Conservation (phyloP, 306 rosid genomes). For the Chamaecrista fasciculata region DNA sequence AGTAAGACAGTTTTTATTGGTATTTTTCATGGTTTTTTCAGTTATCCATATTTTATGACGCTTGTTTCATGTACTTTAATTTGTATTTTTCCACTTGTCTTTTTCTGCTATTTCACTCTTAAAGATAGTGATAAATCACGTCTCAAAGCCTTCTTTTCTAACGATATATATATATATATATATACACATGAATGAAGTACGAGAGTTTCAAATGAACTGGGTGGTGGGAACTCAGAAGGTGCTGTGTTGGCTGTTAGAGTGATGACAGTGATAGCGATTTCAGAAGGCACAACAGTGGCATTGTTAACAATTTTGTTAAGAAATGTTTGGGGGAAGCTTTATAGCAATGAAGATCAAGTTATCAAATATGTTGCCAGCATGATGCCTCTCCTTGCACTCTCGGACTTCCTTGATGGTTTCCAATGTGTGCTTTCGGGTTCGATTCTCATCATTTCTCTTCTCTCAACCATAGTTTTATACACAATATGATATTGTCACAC, state of each 20-base stretch:
- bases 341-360: conserved; percentile 57
- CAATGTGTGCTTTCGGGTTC: conserved; percentile 75
- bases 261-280: conserved; percentile 38
- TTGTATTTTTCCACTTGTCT: too few relatives aligned
- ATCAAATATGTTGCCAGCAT: conserved; percentile 49
- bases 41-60: too few relatives aligned
- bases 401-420: conserved; percentile 66
- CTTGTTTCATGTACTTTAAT: too few relatives aligned
- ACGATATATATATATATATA: too few relatives aligned
- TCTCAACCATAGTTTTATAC: too few relatives aligned
- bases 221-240: conserved; percentile 47
- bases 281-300: conserved; percentile 40
- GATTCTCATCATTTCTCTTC: too few relatives aligned
- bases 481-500: too few relatives aligned
- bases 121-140: too few relatives aligned
- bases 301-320: conserved; percentile 44
- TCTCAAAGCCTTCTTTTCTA: too few relatives aligned
- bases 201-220: conserved; percentile 59
- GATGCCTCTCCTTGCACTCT: conserved; percentile 61
- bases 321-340: conserved; percentile 52
- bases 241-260: conserved; percentile 53
- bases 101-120: too few relatives aligned
- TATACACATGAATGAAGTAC: conserved; percentile 36
- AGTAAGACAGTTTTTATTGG: too few relatives aligned
- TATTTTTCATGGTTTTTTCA: too few relatives aligned